These are phyloP conservation scores for Mucor sp. DNA, from an alignment of 371 early-diverging fungal genomes.

Conservation along the genomic window DNA sequence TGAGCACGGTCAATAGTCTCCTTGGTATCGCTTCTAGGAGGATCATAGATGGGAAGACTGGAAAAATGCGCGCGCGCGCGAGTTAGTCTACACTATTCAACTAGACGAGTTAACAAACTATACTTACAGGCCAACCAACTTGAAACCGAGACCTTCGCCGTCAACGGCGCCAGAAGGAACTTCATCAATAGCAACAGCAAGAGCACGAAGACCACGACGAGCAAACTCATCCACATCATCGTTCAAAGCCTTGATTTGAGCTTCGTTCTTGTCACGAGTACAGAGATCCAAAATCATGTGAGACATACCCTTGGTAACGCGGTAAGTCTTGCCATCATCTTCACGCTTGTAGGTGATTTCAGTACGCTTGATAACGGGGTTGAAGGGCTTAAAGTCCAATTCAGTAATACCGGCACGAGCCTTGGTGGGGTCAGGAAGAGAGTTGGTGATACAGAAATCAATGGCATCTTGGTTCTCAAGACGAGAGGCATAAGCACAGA, in stretches of 20 bases:
- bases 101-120: no score
- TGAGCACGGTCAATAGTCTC: slow-evolving; percentile 83
- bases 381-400: slow-evolving; percentile 82
- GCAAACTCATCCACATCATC: slow-evolving; percentile 78
- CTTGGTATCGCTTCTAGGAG: slow-evolving; percentile 82
- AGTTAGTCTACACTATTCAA: no score
- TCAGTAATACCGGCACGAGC: slow-evolving; percentile 70
- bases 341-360: slow-evolving; percentile 70
- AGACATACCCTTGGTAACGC: slow-evolving; percentile 77
- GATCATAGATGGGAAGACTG: slow-evolving; percentile 81
- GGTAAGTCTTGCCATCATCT: slow-evolving; percentile 60
- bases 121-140: slow-evolving; percentile 54
- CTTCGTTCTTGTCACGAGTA: slow-evolving; percentile 66
- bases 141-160: slow-evolving; percentile 52
- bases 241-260: slow-evolving; percentile 50
- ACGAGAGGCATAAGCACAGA: slow-evolving; percentile 69
- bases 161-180: slow-evolving; percentile 47
- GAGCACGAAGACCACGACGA: slow-evolving; percentile 80
- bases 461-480: slow-evolving; percentile 77
- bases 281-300: slow-evolving; percentile 72
- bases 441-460: slow-evolving; percentile 71
- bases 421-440: slow-evolving; percentile 55
- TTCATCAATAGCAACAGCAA: slow-evolving; percentile 74
- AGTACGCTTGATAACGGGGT: slow-evolving; percentile 87
- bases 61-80: no score